phyloP scores from a whole-genome alignment of 202 grass and related monocot species.

The Panicum hallii region DNA sequence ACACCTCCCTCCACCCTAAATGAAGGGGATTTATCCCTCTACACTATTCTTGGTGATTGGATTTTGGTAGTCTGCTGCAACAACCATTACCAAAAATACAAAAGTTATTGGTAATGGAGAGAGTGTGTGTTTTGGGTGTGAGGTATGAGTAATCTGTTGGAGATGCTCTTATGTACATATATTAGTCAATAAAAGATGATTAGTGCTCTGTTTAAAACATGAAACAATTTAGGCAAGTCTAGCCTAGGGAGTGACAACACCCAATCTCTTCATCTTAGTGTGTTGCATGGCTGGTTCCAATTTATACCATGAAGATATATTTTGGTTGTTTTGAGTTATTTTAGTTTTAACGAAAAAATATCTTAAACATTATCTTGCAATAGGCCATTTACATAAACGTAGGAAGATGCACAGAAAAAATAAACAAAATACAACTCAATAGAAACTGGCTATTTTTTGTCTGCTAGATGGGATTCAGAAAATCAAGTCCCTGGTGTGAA shows the following conservation, averaged over 20 bases:
- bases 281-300: not conserved
- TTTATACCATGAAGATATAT: not conserved
- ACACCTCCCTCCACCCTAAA: too few relatives aligned
- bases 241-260: not conserved
- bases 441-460: conserved; percentile 9
- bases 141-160: too few relatives aligned
- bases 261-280: not conserved
- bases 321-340: not conserved
- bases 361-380: not conserved
- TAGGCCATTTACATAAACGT: conserved; percentile 4
- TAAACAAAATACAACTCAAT: not conserved
- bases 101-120: too few relatives aligned
- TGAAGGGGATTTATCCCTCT: too few relatives aligned
- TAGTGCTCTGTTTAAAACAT: not conserved
- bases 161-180: not conserved
- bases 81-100: too few relatives aligned
- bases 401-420: not conserved
- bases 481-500: not conserved
- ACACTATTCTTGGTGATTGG: too few relatives aligned
- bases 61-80: too few relatives aligned
- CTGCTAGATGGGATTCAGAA: not conserved
- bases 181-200: not conserved
- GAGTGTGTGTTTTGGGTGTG: too few relatives aligned
- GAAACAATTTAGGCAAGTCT: conserved; percentile 1
- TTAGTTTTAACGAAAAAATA: not conserved